Evolutionary conservation across 2,329 filamentous ascomycete species (phyloP).

Genomic region (Aspergillus udagawae): DNA sequence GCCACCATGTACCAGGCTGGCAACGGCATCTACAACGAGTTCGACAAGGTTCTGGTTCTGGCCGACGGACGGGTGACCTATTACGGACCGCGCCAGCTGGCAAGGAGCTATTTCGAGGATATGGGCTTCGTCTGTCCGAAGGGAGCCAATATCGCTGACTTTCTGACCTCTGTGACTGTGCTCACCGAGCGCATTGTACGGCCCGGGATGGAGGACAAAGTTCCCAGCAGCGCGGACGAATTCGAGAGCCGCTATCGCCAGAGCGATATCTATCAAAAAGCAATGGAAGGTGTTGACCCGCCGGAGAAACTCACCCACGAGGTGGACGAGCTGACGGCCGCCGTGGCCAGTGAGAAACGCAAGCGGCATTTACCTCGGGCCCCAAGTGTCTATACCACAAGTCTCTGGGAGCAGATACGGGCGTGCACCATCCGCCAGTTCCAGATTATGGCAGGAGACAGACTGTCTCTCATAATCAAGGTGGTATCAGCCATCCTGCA

Average conservation of each 20-base stretch:
- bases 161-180: conserved; percentile 61
- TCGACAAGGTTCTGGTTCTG: conserved; percentile 65
- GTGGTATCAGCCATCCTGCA: conserved; percentile 37
- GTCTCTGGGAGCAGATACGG: conserved; percentile 38
- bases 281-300: conserved; percentile 45
- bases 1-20: conserved; percentile 66
- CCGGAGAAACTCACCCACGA: conserved; percentile 28
- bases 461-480: conserved; percentile 46
- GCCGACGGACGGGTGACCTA: conserved; percentile 62
- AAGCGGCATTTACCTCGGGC: conserved; percentile 29
- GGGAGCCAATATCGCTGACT: conserved; percentile 63
- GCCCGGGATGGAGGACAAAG: conserved; percentile 26
- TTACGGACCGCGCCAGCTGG: conserved; percentile 57
- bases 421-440: conserved; percentile 46
- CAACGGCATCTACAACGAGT: conserved; percentile 63
- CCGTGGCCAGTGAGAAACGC: conserved; percentile 28
- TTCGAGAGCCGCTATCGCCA: conserved; percentile 50
- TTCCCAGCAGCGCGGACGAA: conserved; percentile 32
- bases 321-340: conserved; percentile 25
- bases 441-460: conserved; percentile 51
- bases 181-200: conserved; percentile 44
- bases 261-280: conserved; percentile 48
- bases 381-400: conserved; percentile 28
- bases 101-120: conserved; percentile 59
- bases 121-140: conserved; percentile 60